phyloP scores from a whole-genome alignment of 345 rosid species.

The Ceriops decandra region DNA sequence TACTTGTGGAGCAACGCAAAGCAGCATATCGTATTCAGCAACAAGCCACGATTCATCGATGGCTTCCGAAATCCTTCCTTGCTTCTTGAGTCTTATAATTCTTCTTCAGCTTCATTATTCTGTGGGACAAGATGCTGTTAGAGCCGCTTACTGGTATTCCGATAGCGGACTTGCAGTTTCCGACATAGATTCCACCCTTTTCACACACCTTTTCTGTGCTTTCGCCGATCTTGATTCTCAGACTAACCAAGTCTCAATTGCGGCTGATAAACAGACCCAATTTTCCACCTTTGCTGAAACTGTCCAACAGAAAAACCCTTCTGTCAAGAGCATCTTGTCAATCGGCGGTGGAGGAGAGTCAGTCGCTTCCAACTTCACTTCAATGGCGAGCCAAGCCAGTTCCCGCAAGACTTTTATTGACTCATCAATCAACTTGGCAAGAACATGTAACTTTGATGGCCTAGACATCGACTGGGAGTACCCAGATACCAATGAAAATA shows the following conservation, averaged over 20 bases:
- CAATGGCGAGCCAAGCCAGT: conserved; percentile 47
- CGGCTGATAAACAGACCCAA: conserved; percentile 33
- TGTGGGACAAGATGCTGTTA: conserved; percentile 35
- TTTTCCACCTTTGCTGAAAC: conserved; percentile 55
- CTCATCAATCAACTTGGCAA: conserved; percentile 36
- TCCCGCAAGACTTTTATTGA: conserved; percentile 51
- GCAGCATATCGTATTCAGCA: background rate
- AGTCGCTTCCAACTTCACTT: conserved; percentile 22
- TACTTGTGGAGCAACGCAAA: background rate
- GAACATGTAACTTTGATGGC: background rate
- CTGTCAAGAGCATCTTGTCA: conserved; percentile 48
- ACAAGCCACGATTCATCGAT: conserved; percentile 2
- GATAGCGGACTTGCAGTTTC: conserved; percentile 30
- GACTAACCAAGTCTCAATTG: conserved; percentile 37
- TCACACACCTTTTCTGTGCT: conserved; percentile 61
- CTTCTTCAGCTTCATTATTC: conserved; percentile 21
- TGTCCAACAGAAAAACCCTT: conserved; percentile 47
- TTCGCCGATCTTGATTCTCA: conserved; percentile 44
- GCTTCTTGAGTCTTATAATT: conserved; percentile 5
- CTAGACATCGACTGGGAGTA: background rate
- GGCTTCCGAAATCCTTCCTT: conserved; percentile 16
- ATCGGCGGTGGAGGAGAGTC: conserved; percentile 48
- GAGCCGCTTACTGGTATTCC: conserved; percentile 52
- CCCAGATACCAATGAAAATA: background rate
- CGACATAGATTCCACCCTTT: conserved; percentile 44